A percentile compares a stretch with the other conserved stretches of the same genome.
phyloP scores from a whole-genome alignment of 2,329 filamentous ascomycete species.

The Pseudogymnoascus sp. region DNA sequence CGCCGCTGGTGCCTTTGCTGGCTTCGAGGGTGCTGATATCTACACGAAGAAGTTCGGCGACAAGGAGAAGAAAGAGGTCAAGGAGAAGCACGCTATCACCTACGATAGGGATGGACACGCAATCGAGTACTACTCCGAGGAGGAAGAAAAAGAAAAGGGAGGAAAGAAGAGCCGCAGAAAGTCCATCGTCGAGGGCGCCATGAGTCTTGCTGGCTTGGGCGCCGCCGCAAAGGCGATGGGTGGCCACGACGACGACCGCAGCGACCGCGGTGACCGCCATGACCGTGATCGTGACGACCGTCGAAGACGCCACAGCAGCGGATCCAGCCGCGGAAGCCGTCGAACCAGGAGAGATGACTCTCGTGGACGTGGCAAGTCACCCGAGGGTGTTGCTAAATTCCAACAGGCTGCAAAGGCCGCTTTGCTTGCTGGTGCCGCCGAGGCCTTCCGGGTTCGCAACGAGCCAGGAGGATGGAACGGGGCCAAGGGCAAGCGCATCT shows the following conservation, averaged over 20 bases:
- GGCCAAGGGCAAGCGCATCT: slow-evolving; percentile 82
- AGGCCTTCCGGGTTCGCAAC: slow-evolving; percentile 85
- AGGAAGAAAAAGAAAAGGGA: slow-evolving; percentile 44
- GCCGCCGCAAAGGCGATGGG: slow-evolving; percentile 54
- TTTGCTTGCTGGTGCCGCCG: slow-evolving; percentile 79
- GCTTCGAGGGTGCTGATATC: slow-evolving; percentile 55
- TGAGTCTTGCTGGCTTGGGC: slow-evolving; percentile 55
- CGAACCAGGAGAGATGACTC: slow-evolving; percentile 46
- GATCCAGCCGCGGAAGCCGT: slow-evolving; percentile 35
- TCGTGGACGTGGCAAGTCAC: slow-evolving; percentile 35
- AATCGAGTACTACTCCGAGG: slow-evolving; percentile 47
- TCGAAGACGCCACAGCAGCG: slow-evolving; percentile 34
- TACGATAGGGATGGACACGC: slow-evolving; percentile 48
- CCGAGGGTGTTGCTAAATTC: slow-evolving; percentile 52
- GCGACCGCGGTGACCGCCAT: slow-evolving; percentile 33
- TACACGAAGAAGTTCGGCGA: slow-evolving; percentile 50
- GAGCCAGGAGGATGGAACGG: slow-evolving; percentile 85
- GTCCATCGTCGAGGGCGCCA: slow-evolving; percentile 56
- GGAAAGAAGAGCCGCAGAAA: slow-evolving; percentile 53
- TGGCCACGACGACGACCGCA: slow-evolving; percentile 30
- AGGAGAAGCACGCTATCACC: slow-evolving; percentile 46
- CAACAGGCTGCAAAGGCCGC: slow-evolving; percentile 89
- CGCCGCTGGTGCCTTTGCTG: slow-evolving; percentile 56
- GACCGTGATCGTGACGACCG: slow-evolving; percentile 33
- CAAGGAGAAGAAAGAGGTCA: slow-evolving; percentile 41